Evolutionary conservation across 192 early-diverging fungal genomes (phyloP), one percentile per base, ranked within the genome.

Genomic region (Pilobolus umbonatus): DNA sequence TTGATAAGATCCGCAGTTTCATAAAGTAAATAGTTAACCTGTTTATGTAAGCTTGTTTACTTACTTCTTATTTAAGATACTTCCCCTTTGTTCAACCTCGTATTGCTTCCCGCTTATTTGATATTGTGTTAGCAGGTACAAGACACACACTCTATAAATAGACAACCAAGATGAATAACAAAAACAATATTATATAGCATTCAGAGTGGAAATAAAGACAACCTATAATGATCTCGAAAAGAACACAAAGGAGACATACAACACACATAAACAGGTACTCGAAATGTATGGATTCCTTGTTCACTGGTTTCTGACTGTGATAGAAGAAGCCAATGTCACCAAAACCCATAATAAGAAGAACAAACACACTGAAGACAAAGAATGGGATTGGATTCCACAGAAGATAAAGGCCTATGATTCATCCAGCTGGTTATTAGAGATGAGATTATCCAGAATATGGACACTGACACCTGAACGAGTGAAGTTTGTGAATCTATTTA

Each of bases 221-320:
- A 79, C 87, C 4, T 56, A 82, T 15, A 65, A 58, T 8, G 87
- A 89, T 39, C 49, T 94, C 40, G 75, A 79, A 1, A 70, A 72
- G 14, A 75, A 85, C 35, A 80, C 84, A n/a, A 84, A 88, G 34
- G 86, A 88, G 38, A 80, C 83, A 38, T 89, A 86, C 62, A 77
- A 84, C 10, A 61, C 75, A 14, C 85, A 92, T 65, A 74, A 79
- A 10, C 58, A 71, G 11, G 68, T 80, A 5, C 72, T 96, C 6
- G 90, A 95, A 68, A 77, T 90, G 59, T 96, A 93, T 56, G 85
- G 84, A 4, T 96, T 90, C 58, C 49, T 93, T 45, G 69, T 92
- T 46, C 83, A 88, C 56, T 96, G 94, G 92, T 71, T 88, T 12
- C 70, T 95, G 34, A 77, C 80, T 44, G 62, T 76, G 6, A 85